phyloP scores from a whole-genome alignment of 768 basidiomycete species.

The Lentinula lateritia region DNA sequence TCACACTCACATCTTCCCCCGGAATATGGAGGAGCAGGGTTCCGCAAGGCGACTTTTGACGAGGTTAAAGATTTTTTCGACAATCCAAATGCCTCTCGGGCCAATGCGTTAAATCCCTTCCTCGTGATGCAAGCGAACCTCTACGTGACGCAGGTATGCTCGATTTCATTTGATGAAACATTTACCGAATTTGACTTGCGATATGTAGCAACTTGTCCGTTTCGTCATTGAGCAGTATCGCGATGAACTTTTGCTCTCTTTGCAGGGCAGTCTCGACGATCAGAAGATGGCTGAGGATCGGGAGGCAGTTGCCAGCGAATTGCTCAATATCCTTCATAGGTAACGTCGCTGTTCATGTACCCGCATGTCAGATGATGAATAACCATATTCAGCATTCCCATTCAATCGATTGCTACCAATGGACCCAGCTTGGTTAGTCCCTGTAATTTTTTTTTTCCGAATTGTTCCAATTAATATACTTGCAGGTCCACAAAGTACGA shows the following conservation, averaged over 20 bases:
- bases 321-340: slow-evolving; percentile 84
- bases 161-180: slow-evolving; percentile 1
- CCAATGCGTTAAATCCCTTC: slow-evolving; percentile 84
- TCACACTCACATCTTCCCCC: slow-evolving; percentile 43
- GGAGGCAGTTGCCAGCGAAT: slow-evolving; percentile 82
- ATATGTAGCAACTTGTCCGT: slow-evolving; percentile 78
- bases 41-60: slow-evolving; percentile 77
- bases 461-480: not conserved
- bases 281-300: slow-evolving; percentile 63
- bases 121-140: slow-evolving; percentile 90
- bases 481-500: slow-evolving; percentile 84
- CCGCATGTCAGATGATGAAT: slow-evolving; percentile 5
- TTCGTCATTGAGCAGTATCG: slow-evolving; percentile 92
- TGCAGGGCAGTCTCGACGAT: slow-evolving; percentile 63
- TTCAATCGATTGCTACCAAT: slow-evolving; percentile 88
- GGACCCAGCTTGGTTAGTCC: slow-evolving; percentile 68
- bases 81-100: slow-evolving; percentile 82
- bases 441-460: not conserved
- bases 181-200: not conserved
- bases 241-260: slow-evolving; percentile 69
- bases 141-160: slow-evolving; percentile 80
- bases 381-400: slow-evolving; percentile 63
- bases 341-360: slow-evolving; percentile 15
- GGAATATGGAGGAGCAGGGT: slow-evolving; percentile 66
- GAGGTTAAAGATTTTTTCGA: slow-evolving; percentile 91